phyloP scores from a whole-genome alignment of 768 basidiomycete species.

The Phylloporus sp. region DNA sequence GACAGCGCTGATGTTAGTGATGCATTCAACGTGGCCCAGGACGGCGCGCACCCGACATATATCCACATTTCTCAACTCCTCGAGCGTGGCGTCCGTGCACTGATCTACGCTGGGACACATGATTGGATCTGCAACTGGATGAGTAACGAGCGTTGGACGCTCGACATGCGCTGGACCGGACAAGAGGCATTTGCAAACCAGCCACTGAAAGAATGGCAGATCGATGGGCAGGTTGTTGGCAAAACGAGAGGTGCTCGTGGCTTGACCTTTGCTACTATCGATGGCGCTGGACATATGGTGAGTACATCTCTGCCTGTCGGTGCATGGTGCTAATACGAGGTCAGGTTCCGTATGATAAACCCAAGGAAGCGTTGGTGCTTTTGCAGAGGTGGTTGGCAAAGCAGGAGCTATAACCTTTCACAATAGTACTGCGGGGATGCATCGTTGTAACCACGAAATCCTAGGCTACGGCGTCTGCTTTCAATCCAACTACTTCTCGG shows the following conservation, averaged over 20 bases:
- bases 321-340: neutral
- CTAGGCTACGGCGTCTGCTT: no score
- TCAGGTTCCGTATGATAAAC: slow-evolving; percentile 63
- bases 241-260: slow-evolving; percentile 53
- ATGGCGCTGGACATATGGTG: slow-evolving; percentile 77
- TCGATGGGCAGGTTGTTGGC: slow-evolving; percentile 46
- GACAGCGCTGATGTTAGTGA: slow-evolving; percentile 40
- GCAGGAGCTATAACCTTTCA: slow-evolving; percentile 12
- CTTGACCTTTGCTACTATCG: slow-evolving; percentile 65
- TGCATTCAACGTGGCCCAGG: slow-evolving; percentile 47
- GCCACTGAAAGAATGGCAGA: slow-evolving; percentile 56
- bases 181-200: slow-evolving; percentile 44
- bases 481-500: no score
- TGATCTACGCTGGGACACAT: slow-evolving; percentile 73
- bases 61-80: slow-evolving; percentile 49
- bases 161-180: slow-evolving; percentile 71
- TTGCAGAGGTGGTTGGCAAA: slow-evolving; percentile 46
- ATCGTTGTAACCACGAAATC: no score
- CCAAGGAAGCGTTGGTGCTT: slow-evolving; percentile 48
- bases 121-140: slow-evolving; percentile 83
- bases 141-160: slow-evolving; percentile 74
- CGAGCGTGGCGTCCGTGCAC: slow-evolving; percentile 69
- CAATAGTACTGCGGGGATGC: no score
- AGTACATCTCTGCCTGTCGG: slow-evolving; percentile 3
- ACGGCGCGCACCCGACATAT: slow-evolving; percentile 32